Evolutionary conservation across 306 rosid genomes (phyloP), one percentile per base, ranked within the genome.

Genomic region (Trifolium pratense): DNA sequence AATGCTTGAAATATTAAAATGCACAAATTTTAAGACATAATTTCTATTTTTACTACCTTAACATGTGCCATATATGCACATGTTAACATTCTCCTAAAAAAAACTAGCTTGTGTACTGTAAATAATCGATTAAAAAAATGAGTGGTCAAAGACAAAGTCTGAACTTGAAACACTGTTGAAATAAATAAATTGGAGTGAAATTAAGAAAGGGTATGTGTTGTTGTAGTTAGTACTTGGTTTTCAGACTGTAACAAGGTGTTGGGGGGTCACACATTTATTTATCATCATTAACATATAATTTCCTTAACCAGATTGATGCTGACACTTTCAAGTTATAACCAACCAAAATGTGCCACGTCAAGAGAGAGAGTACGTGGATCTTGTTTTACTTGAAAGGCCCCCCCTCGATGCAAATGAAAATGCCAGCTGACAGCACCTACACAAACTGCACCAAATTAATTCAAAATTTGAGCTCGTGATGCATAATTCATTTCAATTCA

Each of bases 251-350:
- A n/a, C n/a, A n/a, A n/a, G n/a, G 65, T 74, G 63, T 68, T 29
- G n/a, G n/a, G 32, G 32, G 68, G 77, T 48, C 53, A 49, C 63
- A 65, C 71, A 66, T 39, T 17, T 76, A 59, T 39, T 20, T 75
- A 55, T 75, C 85, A 81, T 81, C 76, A 81, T 81, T 81, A 81
- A 76, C 82, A 58, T 53, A 81, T 81, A 58, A 76, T 81, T 81
- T 70, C 73, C 36, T 10, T 16, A 14, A 32, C 9, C 66, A 68
- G 13, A 34, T 32, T 66, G 31, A n/a, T 52, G 46, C 68, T 66
- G 74, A 81, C 75, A 34, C 17, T 16, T 0, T 1, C 14, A 53
- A 9, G 26, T 53, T 53, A 0, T 3, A 16, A 7, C 78, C 66
- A 81, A 71, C 2, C 2, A 76, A 0, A 34, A 0, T 0, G 0